Base-by-base conservation (phyloP, 495 filamentous ascomycete genomes). In the Penicillium bovifimosum region DNA sequence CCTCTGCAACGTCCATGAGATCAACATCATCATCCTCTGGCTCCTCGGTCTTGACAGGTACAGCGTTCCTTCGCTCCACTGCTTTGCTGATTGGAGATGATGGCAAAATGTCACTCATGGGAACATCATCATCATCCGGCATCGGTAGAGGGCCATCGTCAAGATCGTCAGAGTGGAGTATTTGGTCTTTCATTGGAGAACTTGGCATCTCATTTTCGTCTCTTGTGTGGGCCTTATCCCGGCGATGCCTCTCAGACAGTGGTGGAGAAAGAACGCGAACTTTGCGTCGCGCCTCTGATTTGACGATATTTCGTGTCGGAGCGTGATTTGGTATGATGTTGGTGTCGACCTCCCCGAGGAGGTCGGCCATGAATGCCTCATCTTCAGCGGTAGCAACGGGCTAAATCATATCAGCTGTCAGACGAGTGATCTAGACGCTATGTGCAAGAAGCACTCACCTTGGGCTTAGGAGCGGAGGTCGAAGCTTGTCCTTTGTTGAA, bases 21-120 rank as follows among this genome's bases (percentile, higher is more conserved):
- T 96, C 89, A 35, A 93, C 86, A 18, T 88, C 86, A 0, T 88
- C 86, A 0, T 87, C 83, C 8, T 86, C 84, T 1, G 78, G 74
- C 26, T 85, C 81, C 56, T 87, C 86, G 2, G 64, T 47, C 60
- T 92, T 92, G 34, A 84, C 66, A 1, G 61, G 53, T 10, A 71
- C 60, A 11, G 79, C 74, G 5, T 75, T 71, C 68, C 88, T 96
- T 31, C 92, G 82, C 57, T 89, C 81, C 8, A 86, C 80, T 32
- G 85, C 88, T 58, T 90, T 91, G 16, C 81, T 79, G 10, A 89
- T 83, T 1, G 95, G 93, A 11, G 95, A 97, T 0, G 93, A 97
- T 20, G 87, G 91, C 43, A 80, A 70, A 5, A 85, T 84, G 63
- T 97, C 93, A 62, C 84, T 89, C 88, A 95, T 91, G n/a, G 72